Evolutionary conservation across 2,329 filamentous ascomycete genomes (phyloP), one percentile per base, ranked within the genome.

Genomic region (Plenodomus biglobosus): DNA sequence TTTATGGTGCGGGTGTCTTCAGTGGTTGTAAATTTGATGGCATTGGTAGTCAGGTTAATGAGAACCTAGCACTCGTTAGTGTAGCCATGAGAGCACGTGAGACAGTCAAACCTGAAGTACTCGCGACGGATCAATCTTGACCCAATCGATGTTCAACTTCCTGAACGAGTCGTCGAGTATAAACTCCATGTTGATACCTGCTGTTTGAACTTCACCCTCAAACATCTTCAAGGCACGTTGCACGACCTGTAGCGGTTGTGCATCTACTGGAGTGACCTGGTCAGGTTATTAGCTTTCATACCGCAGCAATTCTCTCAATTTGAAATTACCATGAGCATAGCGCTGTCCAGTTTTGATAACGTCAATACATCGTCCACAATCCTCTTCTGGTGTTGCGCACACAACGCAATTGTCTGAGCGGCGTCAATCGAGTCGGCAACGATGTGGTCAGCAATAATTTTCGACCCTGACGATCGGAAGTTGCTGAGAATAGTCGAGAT

Each of bases 41-140:
- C 87, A 61, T 92, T 92, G 7, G 87, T 89, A 8, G 88, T 81
- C 1, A 92, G 78, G 59, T 92, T 92, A 66, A 92, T 90, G 3
- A 92, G 76, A 1, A 92, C 86, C 58, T 63, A 15, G 15, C 20
- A 2, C 3, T 4, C 2, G 16, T 59, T 37, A 56, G 51, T 24
- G 16, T 50, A 30, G 3, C 35, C 21, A n/a, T 43, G 3, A 20
- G 3, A n/a, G 11, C 3, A n/a, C 3, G 4, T 34, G 10, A 16
- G 22, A 13, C 2, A 5, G 24, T 11, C 51, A 30, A 45, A 62
- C 61, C 68, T 92, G 88, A 42, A 88, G 80, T 41, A 92, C 83
- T 19, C 88, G 80, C 15, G 85, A 87, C 0, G 88, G 85, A 65
- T 92, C 89, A 21, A 90, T 76, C 54, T 81, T 86, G 35, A 91